Evolutionary conservation across 768 basidiomycete species (phyloP).

Genomic region (Cystobasidium onofrii): DNA sequence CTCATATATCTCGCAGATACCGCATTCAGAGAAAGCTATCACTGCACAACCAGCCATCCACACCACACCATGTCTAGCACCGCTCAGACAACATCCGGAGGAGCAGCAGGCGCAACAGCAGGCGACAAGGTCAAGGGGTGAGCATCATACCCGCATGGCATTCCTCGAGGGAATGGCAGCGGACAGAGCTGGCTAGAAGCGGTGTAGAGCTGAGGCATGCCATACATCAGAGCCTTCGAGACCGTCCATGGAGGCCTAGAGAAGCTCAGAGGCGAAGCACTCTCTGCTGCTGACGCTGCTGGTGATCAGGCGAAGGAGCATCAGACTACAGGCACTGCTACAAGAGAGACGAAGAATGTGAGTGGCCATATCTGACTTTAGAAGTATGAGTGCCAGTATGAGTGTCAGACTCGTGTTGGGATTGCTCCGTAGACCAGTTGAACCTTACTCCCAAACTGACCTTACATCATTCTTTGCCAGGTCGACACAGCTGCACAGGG

Average conservation of each 20-base stretch:
- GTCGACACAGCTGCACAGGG: not conserved
- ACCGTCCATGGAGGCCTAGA: not conserved
- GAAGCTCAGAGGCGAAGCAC: not conserved
- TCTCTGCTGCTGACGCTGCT: not conserved
- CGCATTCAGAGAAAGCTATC: too few species aligned
- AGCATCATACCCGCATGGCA: too few species aligned
- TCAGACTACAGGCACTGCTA: not conserved
- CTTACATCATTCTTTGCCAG: not conserved
- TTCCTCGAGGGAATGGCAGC: too few species aligned
- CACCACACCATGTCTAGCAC: not conserved
- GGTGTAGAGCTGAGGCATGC: not conserved
- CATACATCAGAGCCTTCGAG: not conserved
- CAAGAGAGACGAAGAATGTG: not conserved
- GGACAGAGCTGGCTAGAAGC: not conserved
- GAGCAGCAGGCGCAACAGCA: not conserved
- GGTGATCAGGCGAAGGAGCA: not conserved
- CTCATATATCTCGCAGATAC: too few species aligned
- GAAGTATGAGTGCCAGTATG: too few species aligned
- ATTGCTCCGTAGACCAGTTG: too few species aligned
- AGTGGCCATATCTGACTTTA: not conserved
- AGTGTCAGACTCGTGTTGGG: too few species aligned
- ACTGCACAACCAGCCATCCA: too few species aligned
- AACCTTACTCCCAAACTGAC: not conserved
- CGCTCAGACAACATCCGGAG: not conserved
- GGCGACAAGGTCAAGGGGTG: conserved; percentile 9